Percentiles rank a stretch among this genome's conserved stretches.
phyloP scores from a whole-genome alignment of 257 asterid species.

The Solanum phureja region DNA sequence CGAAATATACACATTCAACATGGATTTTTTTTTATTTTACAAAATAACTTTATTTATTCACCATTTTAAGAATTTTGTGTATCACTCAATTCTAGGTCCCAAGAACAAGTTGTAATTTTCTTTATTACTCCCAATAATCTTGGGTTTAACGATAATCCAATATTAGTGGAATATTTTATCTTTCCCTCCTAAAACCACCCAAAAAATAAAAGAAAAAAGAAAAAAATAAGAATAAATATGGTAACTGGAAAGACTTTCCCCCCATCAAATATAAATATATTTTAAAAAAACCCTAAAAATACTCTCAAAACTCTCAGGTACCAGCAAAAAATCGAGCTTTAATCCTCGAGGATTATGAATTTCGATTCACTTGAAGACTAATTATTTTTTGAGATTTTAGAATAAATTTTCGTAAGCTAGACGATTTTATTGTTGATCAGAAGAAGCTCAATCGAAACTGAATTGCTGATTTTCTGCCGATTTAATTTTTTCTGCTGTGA shows the following conservation, averaged over 20 bases:
- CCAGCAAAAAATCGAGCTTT: neutral
- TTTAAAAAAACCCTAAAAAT: neutral
- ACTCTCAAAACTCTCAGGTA: slow-evolving; percentile 1
- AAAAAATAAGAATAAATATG: neutral
- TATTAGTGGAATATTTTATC: neutral
- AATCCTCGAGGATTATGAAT: neutral
- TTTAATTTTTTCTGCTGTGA: neutral
- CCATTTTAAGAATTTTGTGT: neutral
- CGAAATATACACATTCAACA: neutral
- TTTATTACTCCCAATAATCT: neutral
- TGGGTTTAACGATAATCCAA: neutral
- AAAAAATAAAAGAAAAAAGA: neutral
- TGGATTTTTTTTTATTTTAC: neutral
- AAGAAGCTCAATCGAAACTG: neutral
- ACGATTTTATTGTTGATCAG: neutral
- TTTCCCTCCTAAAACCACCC: slow-evolving; percentile 3
- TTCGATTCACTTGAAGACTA: neutral
- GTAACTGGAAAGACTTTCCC: slow-evolving; percentile 1
- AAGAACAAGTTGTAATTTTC: neutral
- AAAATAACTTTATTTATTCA: neutral
- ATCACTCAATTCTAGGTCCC: neutral
- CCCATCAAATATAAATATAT: neutral
- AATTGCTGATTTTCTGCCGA: neutral
- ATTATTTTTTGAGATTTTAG: neutral
- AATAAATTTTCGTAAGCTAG: neutral